Evolutionary conservation across 202 grass and related monocot species (phyloP).

Genomic region (Saccharum hybrid): DNA sequence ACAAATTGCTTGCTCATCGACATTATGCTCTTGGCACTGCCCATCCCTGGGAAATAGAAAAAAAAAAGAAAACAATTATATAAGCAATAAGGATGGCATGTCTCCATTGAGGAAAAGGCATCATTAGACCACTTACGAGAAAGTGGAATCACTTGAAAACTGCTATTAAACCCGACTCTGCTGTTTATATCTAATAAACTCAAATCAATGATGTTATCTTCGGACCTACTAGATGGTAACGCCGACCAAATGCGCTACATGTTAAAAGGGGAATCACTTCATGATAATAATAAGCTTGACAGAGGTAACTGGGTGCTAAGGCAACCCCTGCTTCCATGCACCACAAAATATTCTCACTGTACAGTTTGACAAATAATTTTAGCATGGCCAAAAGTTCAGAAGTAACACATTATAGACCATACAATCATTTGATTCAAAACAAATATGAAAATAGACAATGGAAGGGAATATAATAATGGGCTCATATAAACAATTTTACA

Average conservation of each 20-base stretch:
- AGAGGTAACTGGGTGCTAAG: constrained; percentile 1
- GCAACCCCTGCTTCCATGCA: constrained; percentile 2
- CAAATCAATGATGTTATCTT: constrained; percentile 22
- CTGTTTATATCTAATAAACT: constrained; percentile 12
- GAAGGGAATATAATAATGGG: background rate
- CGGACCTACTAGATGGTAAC: background rate
- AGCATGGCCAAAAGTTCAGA: background rate
- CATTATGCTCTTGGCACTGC: constrained; percentile 83
- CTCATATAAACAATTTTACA: constrained; percentile 13
- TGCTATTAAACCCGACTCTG: constrained; percentile 20
- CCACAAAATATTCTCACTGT: background rate
- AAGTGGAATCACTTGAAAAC: constrained; percentile 5
- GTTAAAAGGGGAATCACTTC: constrained; percentile 19
- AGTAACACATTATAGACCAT: background rate
- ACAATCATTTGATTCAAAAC: background rate
- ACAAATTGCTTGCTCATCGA: constrained; percentile 86
- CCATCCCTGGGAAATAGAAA: constrained; percentile 64
- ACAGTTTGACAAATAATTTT: constrained; percentile 24
- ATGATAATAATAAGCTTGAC: constrained; percentile 12
- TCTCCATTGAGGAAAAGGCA: background rate
- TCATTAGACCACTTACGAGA: background rate
- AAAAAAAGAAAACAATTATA: constrained; percentile 16
- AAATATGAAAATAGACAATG: background rate
- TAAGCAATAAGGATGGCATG: background rate
- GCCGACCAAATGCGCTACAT: background rate